Base-by-base conservation (phyloP, 2,329 filamentous ascomycete genomes). In the Aspergillus glaucus region DNA sequence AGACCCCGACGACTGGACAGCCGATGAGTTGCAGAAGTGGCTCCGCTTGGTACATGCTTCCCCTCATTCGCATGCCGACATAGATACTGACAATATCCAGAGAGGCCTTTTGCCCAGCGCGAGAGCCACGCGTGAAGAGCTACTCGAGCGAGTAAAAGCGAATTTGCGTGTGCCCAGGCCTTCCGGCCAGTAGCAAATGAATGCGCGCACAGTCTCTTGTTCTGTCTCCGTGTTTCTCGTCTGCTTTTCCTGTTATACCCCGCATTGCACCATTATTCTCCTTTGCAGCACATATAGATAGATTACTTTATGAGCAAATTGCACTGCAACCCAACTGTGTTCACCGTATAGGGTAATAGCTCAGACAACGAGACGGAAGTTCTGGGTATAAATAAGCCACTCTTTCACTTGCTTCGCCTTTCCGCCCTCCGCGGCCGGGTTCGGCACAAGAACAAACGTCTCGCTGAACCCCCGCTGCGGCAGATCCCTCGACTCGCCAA, bases 21-120 rank as follows among this genome's bases (percentile, higher is more conserved):
- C 78, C 49, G 85, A 89, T 43, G 88, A 97, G 62, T 75, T 95
- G 68, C 78, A 82, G 52, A 76, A 84, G 61, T 97, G 91, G 90
- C 74, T 97, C 45, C 81, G 82, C 42, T 81, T 80, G 60, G 92
- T 95, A 79, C 70, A 85, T 75, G 37, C 26, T 37, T 44, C 36
- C 47, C 34, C 34, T 19, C 12, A 21, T 10, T 40, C 12, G 12
- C 19, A 39, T 15, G 44, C 21, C 15, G 21, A 24, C 34, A n/a
- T 28, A 26, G 10, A 21, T 19, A 46, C 44, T 49, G 41, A 50
- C 36, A 37, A 34, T 43, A 53, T 44, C 42, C 12, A 88, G 85
- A 78, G 86, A 52, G 80, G 80, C 44, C 71, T 88, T 10, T 72
- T 84, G 57, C 82, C 84, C 5, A 77, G 75, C 49, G 69, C 75